A percentile compares a stretch with the other conserved stretches of the same genome.
Evolutionary conservation across 208 protist species (phyloP).

Genomic region (Acanthamoeba healyi): DNA sequence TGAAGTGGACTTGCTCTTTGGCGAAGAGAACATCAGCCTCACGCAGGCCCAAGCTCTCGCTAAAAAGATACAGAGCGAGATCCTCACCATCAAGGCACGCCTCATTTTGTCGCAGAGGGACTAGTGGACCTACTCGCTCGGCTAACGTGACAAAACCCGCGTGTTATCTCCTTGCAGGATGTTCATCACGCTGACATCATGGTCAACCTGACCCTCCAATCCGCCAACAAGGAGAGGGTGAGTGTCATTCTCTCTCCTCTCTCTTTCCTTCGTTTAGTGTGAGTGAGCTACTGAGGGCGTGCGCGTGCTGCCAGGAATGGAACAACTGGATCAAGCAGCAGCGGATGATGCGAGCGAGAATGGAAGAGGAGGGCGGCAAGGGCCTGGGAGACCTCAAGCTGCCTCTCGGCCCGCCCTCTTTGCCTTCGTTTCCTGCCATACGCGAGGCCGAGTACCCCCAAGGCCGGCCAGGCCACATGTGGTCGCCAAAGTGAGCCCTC

Average conservation of each 20-base stretch:
- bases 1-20: conserved; percentile 28
- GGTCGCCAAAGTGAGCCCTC: not conserved
- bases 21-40: conserved; percentile 10
- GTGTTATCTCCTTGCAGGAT: not conserved
- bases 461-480: conserved; percentile 44
- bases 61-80: conserved; percentile 12
- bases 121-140: too few species aligned
- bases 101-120: too few species aligned
- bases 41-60: conserved; percentile 13
- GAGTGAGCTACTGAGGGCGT: not conserved
- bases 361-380: conserved; percentile 49
- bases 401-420: not conserved
- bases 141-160: too few species aligned
- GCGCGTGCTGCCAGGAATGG: not conserved
- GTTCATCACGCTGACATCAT: conserved; percentile 33
- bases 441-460: conserved; percentile 28
- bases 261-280: not conserved
- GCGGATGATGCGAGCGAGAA: conserved; percentile 22
- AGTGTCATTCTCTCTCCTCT: not conserved
- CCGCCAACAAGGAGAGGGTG: conserved; percentile 36
- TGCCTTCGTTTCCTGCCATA: not conserved
- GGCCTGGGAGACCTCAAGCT: conserved; percentile 22
- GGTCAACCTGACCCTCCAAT: conserved; percentile 34
- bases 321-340: conserved; percentile 47
- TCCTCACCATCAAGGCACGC: conserved; percentile 7